Base-by-base conservation (phyloP, 2,329 filamentous ascomycete species). In the Emmonsiellopsis sp. region DNA sequence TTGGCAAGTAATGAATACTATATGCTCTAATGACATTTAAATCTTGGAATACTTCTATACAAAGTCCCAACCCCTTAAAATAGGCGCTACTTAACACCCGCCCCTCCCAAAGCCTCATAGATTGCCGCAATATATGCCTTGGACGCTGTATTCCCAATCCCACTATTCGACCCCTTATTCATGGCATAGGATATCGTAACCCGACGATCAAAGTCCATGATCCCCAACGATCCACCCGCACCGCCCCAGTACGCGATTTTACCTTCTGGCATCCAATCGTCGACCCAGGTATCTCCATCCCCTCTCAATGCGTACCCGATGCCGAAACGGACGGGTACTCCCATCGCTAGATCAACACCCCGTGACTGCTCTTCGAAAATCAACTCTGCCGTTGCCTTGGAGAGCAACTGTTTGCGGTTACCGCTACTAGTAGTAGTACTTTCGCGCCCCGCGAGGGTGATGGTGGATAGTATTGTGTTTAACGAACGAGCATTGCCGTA, bases 181-280 rank as follows among this genome's bases (percentile, higher is more conserved):
- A 77, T 76, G 2, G 65, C 61, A 62, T 77, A 78, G 0, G 63
- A 60, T 32, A 77, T 68, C 0, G 75, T 77, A 54, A 77, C 59
- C 13, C 64, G 59, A 2, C 67, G 59, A 34, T 75, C 70, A 5
- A 69, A 40, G 57, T 78, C 76, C 65, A 77, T 73, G 31, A 77
- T 55, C 3, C 67, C 57, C 1, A 74, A 53, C 0, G 73, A 75
- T 0, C 76, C 75, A 9, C 75, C 75, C 68, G 69, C 76, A 0
- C 75, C 75, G 26, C 67, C 66, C 74, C 76, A 77, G 53, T 67
- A 75, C 44, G 67, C 69, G 3, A 63, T 55, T 26, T 26, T 26
- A 26, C 5, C 60, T 58, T 0, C 72, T 74, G 8, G 26, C 31
- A 49, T 50, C n/a, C 7, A 60, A 55, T 0, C 67, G 67, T 5